Conservation (phyloP, 2,329 filamentous ascomycete genomes). For the Verticillium klebahnii region DNA sequence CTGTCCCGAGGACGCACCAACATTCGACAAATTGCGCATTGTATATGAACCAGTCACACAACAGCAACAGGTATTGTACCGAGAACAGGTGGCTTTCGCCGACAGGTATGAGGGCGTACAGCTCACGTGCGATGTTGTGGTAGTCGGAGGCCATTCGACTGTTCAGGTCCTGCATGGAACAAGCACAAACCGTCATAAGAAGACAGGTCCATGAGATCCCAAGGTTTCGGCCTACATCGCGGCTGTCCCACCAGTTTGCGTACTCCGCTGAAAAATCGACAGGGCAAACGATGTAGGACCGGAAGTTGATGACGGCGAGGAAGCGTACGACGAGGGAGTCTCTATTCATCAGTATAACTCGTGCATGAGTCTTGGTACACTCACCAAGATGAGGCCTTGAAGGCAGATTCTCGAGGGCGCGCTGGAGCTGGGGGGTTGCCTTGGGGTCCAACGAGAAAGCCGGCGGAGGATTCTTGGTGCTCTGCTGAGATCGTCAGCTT, state of each 20-base stretch:
- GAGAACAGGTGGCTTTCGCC: conserved; percentile 25
- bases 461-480: too few relatives aligned
- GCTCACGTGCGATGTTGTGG: conserved; percentile 26
- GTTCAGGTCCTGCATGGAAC: conserved; percentile 27
- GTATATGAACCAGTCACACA: conserved; percentile 31
- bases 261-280: conserved; percentile 29
- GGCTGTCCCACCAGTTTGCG: conserved; percentile 26
- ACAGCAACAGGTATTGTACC: conserved; percentile 30
- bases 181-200: conserved; percentile 32
- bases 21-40: conserved; percentile 30
- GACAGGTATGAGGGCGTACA: conserved; percentile 25
- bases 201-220: conserved; percentile 32
- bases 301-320: conserved; percentile 29
- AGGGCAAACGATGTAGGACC: conserved; percentile 33
- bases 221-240: conserved; percentile 6
- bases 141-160: conserved; percentile 23
- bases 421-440: conserved; percentile 22
- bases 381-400: neutral
- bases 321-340: conserved; percentile 32
- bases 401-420: conserved; percentile 25
- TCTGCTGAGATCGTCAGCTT: too few relatives aligned
- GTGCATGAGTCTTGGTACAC: neutral
- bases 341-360: conserved; percentile 6
- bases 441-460: neutral
- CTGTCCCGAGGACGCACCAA: conserved; percentile 30